These are phyloP conservation scores for Fusarium stilboides DNA, from an alignment of 2,329 filamentous ascomycete genomes.

Conservation along the genomic window DNA sequence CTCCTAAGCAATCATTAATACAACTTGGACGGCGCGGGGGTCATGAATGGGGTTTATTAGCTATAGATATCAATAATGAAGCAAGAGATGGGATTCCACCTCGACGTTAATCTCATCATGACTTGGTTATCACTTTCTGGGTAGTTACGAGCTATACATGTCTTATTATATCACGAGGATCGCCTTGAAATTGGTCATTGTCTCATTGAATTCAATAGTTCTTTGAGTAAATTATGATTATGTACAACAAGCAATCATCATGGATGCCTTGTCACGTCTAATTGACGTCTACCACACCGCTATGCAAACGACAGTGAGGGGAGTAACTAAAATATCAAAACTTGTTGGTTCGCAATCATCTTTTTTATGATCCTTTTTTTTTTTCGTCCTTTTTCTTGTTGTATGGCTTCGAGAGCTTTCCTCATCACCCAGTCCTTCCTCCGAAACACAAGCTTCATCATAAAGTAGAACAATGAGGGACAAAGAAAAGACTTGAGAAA, in stretches of 20 bases:
- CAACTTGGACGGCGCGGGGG: background rate
- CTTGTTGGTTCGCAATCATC: constrained; percentile 27
- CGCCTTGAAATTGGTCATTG: background rate
- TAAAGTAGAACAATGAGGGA: constrained; percentile 26
- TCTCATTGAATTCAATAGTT: constrained; percentile 30
- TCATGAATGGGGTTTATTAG: constrained; percentile 10
- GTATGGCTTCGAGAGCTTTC: constrained; percentile 7
- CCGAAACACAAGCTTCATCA: constrained; percentile 17
- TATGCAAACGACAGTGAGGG: constrained; percentile 42
- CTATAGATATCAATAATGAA: constrained; percentile 21
- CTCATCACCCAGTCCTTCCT: constrained; percentile 18
- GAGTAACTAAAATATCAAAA: constrained; percentile 30
- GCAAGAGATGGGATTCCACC: constrained; percentile 14
- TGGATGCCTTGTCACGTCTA: constrained; percentile 23
- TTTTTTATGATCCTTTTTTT: constrained; percentile 21
- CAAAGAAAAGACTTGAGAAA: constrained; percentile 33
- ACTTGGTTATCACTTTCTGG: background rate
- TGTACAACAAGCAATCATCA: constrained; percentile 43
- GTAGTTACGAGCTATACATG: background rate
- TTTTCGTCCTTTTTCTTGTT: constrained; percentile 25
- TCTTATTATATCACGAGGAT: background rate
- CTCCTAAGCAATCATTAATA: constrained; percentile 67
- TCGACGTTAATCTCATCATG: background rate
- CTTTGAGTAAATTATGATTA: constrained; percentile 49
- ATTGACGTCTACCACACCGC: constrained; percentile 40